Percentiles rank a stretch among this genome's conserved stretches.
Evolutionary conservation across 1,284 basidiomycete genomes (phyloP).

Genomic region (Takashimella tepidaria): DNA sequence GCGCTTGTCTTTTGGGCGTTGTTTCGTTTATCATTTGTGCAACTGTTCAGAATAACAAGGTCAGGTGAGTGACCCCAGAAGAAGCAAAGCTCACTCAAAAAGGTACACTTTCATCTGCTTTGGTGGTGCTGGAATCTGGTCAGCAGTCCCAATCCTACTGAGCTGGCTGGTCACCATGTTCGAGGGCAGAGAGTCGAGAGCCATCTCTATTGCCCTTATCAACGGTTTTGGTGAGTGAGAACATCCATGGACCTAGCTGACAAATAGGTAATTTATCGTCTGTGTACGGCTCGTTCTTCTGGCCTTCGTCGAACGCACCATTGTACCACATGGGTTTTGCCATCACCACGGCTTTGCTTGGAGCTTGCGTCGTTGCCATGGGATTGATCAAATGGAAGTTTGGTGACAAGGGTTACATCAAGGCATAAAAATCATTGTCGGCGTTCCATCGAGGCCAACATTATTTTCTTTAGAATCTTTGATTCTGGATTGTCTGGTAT

Average conservation of each 20-base stretch:
- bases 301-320: constrained; percentile 36
- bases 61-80: constrained; percentile 11
- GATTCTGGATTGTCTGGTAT: no score
- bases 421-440: background rate
- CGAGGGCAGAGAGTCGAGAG: constrained; percentile 43
- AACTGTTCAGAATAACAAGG: constrained; percentile 30
- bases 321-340: constrained; percentile 41
- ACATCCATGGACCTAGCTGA: background rate
- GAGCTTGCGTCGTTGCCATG: constrained; percentile 22
- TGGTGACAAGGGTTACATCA: constrained; percentile 30
- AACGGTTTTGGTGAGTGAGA: constrained; percentile 39
- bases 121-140: constrained; percentile 45
- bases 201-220: constrained; percentile 42
- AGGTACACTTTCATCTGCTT: constrained; percentile 48
- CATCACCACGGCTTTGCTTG: constrained; percentile 38
- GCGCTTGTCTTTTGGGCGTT: constrained; percentile 20
- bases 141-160: constrained; percentile 41
- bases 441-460: background rate
- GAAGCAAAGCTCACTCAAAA: background rate
- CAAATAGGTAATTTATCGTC: constrained; percentile 32
- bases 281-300: constrained; percentile 47
- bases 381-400: constrained; percentile 27
- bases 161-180: constrained; percentile 46
- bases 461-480: no score
- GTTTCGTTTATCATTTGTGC: constrained; percentile 42